phyloP scores from a whole-genome alignment of 176 grass and related monocot genomes.

The Cenchrus fungigraminus region DNA sequence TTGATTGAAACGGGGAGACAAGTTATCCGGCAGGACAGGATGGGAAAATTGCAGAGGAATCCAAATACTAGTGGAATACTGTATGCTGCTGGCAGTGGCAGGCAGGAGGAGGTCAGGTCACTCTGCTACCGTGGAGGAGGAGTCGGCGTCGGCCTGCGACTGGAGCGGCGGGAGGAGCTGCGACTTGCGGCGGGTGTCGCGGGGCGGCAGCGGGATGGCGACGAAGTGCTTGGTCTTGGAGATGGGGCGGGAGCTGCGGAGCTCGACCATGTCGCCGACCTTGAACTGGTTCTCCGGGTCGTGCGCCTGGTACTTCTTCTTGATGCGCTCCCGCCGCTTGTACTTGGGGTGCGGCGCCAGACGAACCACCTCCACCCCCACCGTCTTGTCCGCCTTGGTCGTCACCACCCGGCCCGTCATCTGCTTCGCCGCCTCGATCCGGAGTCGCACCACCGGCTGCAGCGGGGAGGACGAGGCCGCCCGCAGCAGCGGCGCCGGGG shows the following conservation, averaged over 20 bases:
- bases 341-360: slow-evolving; percentile 77
- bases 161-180: slow-evolving; percentile 56
- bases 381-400: slow-evolving; percentile 88
- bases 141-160: slow-evolving; percentile 7
- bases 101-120: no score
- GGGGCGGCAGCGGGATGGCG: slow-evolving; percentile 60
- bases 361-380: slow-evolving; percentile 74
- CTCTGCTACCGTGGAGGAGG: not conserved
- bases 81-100: no score
- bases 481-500: not conserved
- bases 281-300: slow-evolving; percentile 93
- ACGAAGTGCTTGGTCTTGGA: slow-evolving; percentile 97
- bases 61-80: no score
- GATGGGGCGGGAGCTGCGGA: slow-evolving; percentile 82
- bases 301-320: slow-evolving; percentile 97
- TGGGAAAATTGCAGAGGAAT: no score
- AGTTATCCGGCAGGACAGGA: no score
- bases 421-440: slow-evolving; percentile 64
- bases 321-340: slow-evolving; percentile 69
- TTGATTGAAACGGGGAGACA: no score
- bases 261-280: slow-evolving; percentile 86
- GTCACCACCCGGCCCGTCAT: slow-evolving; percentile 78
- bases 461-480: not conserved
- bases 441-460: not conserved
- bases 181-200: slow-evolving; percentile 55